Evolutionary conservation across 2,329 filamentous ascomycete genomes (phyloP), one percentile per base, ranked within the genome.

Genomic region (Fusarium irregulare): DNA sequence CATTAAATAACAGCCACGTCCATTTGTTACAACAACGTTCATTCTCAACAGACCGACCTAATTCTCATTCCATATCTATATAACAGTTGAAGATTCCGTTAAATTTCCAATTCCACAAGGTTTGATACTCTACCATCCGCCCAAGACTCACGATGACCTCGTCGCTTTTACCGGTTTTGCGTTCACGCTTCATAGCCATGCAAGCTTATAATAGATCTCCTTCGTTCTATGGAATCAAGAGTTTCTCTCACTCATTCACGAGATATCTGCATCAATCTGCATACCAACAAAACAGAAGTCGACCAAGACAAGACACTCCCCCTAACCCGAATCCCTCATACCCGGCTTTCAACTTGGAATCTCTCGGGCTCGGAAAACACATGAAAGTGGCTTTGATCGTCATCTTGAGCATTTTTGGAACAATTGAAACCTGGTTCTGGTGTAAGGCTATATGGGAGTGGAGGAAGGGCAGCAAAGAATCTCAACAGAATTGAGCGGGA

Each of bases 391-490:
- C 68, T 12, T 37, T 78, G 7, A 53, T 78, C 11, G 62, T 66
- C 1, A 49, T 78, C 4, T 41, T 79, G 9, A 65, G 73, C 50
- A 70, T 79, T 14, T 74, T 78, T 25, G 78, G 76, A 23, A 79
- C 76, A 2, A 74, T 78, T 8, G 77, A 80, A 56, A 76, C 77
- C 1, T 79, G 76, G 75, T 66, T 78, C 28, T 80, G 73, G 60
- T 76, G 74, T 42, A 73, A 78, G 54, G 70, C 75, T 3, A 71
- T 77, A 2, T 76, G 73, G 74, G 58, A 64, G 7, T 78, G 76
- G 77, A 73, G 72, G 71, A 72, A 75, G 27, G 60, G 68, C 2
- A 27, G 34, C 1, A 30, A 47, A 13, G n/a, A 25, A 23, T 4
- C 47, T 14, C 45, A 28, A n/a, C 9, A 30, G 13, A 9, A n/a